Conservation (phyloP, 2,329 filamentous ascomycete genomes). For the Diplodia seriata region DNA sequence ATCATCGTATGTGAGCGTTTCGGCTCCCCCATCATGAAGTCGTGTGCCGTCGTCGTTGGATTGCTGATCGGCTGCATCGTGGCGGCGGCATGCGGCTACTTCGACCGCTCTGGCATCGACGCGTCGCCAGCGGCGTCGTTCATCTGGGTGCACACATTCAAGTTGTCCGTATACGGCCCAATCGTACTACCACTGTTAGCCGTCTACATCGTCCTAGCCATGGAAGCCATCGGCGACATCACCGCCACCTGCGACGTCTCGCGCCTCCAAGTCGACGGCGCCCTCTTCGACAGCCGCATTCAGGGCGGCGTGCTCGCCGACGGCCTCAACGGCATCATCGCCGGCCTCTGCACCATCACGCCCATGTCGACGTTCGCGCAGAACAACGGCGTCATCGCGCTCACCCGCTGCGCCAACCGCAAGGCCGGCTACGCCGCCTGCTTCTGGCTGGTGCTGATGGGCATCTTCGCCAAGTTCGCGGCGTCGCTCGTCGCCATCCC, state of each 20-base stretch:
- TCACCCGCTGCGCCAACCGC: conserved; percentile 81
- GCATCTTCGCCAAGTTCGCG: conserved; percentile 82
- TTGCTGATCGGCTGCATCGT: conserved; percentile 80
- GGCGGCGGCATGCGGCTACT: conserved; percentile 78
- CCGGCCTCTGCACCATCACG: conserved; percentile 78
- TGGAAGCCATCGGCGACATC: conserved; percentile 79
- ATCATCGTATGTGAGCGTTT: conserved; percentile 84
- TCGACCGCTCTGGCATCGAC: conserved; percentile 74
- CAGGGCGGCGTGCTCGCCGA: conserved; percentile 82
- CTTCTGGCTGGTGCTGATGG: conserved; percentile 80
- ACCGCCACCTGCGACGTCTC: conserved; percentile 84
- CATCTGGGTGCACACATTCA: conserved; percentile 81
- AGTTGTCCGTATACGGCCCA: conserved; percentile 72
- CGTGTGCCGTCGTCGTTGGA: conserved; percentile 75
- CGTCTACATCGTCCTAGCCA: conserved; percentile 72
- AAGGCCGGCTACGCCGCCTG: conserved; percentile 80
- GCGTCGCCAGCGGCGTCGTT: conserved; percentile 74
- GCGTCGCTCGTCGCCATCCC: conserved; percentile 81
- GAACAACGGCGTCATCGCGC: conserved; percentile 83
- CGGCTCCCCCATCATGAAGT: conserved; percentile 85
- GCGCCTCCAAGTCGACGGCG: conserved; percentile 74
- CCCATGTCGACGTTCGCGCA: conserved; percentile 83
- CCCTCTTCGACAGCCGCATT: conserved; percentile 75
- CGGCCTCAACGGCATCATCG: conserved; percentile 75
- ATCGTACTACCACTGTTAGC: conserved; percentile 73